Conservation (phyloP, 768 basidiomycete genomes). For the Leccinum variicolor region DNA sequence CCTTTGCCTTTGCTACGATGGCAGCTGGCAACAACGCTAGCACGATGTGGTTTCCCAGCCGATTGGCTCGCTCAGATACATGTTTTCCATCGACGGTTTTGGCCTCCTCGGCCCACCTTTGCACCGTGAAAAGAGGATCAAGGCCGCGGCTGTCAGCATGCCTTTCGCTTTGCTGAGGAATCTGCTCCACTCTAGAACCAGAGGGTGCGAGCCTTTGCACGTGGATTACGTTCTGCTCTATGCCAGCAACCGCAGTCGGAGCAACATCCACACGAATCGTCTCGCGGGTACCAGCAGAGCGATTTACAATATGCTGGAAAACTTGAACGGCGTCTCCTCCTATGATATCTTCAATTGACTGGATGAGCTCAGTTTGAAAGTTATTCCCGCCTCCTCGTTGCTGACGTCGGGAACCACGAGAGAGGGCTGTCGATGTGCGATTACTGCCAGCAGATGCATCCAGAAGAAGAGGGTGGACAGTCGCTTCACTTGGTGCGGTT, state of each 20-base stretch:
- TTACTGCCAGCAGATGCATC: slow-evolving; percentile 50
- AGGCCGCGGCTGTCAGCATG: slow-evolving; percentile 49
- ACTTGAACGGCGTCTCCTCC: slow-evolving; percentile 80
- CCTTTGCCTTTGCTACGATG: slow-evolving; percentile 49
- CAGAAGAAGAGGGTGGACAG: slow-evolving; percentile 78
- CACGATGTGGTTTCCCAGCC: slow-evolving; percentile 67
- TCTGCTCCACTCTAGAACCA: slow-evolving; percentile 60
- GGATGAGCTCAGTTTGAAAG: slow-evolving; percentile 57
- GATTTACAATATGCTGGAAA: slow-evolving; percentile 76
- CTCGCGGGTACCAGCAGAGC: slow-evolving; percentile 54
- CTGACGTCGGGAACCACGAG: slow-evolving; percentile 50
- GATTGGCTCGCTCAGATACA: slow-evolving; percentile 60
- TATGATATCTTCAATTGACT: slow-evolving; percentile 78
- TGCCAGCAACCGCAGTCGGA: slow-evolving; percentile 55
- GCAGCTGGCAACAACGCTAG: slow-evolving; percentile 80
- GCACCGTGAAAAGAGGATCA: slow-evolving; percentile 75
- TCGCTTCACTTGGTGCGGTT: slow-evolving; percentile 59
- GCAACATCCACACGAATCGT: slow-evolving; percentile 78
- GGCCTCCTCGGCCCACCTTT: slow-evolving; percentile 88
- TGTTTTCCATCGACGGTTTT: slow-evolving; percentile 78
- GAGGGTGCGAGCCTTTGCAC: slow-evolving; percentile 46
- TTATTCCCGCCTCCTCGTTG: slow-evolving; percentile 51
- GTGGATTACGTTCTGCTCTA: slow-evolving; percentile 54
- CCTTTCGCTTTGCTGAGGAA: slow-evolving; percentile 43
- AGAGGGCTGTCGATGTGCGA: slow-evolving; percentile 42